Percentiles rank a stretch among this genome's conserved stretches.
These are phyloP conservation scores for Boletus rubropictus DNA, from an alignment of 768 basidiomycete genomes.

Conservation along the genomic window DNA sequence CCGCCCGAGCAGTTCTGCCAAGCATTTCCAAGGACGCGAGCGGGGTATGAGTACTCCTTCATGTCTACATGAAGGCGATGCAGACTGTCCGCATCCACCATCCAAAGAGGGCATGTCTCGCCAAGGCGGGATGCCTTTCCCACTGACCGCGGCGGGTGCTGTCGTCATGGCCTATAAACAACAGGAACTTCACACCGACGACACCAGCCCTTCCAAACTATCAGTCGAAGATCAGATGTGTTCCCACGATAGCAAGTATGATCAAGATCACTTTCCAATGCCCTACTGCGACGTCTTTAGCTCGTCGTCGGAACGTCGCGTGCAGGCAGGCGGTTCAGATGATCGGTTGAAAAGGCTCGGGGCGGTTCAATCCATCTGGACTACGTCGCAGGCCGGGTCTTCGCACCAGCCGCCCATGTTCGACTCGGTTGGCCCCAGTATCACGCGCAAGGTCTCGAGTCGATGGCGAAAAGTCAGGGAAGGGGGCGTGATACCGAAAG, in stretches of 20 bases:
- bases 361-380: background rate
- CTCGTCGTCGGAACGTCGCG: slow-evolving; percentile 37
- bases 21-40: slow-evolving; percentile 14
- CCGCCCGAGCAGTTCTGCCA: slow-evolving; percentile 26
- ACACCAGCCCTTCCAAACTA: slow-evolving; percentile 13
- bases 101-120: background rate
- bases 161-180: slow-evolving; percentile 46
- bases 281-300: slow-evolving; percentile 61
- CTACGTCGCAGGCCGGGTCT: background rate
- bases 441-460: slow-evolving; percentile 35
- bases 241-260: slow-evolving; percentile 7
- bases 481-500: slow-evolving; percentile 14
- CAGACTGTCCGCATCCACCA: background rate
- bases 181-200: slow-evolving; percentile 29
- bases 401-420: slow-evolving; percentile 8
- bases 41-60: slow-evolving; percentile 9
- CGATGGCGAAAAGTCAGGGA: slow-evolving; percentile 28
- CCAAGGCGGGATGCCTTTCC: background rate
- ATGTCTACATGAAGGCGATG: background rate
- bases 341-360: slow-evolving; percentile 25
- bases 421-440: slow-evolving; percentile 15
- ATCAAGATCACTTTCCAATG: slow-evolving; percentile 20
- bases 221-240: slow-evolving; percentile 26
- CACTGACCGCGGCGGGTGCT: slow-evolving; percentile 42
- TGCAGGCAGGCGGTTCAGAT: slow-evolving; percentile 40